Evolutionary conservation across 1,139 yeast species (phyloP).

Genomic region (Williopsis jadinii): DNA sequence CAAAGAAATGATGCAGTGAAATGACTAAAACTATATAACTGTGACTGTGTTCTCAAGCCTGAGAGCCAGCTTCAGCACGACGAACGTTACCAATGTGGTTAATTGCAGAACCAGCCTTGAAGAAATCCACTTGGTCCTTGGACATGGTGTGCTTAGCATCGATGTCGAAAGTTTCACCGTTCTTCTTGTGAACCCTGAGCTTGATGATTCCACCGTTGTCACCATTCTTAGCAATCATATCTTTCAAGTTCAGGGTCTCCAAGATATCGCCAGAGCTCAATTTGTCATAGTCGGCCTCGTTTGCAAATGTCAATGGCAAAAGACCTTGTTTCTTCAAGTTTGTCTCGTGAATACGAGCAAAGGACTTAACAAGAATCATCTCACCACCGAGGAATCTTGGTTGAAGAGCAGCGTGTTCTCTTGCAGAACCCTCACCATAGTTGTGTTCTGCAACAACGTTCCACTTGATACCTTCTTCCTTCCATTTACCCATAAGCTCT

Average conservation of each 20-base stretch:
- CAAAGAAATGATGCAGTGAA: no score
- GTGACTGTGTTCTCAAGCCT: neutral
- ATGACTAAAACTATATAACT: no score
- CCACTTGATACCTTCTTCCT: slow-evolving; percentile 80
- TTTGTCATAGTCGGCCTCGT: slow-evolving; percentile 82
- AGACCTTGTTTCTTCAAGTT: slow-evolving; percentile 94
- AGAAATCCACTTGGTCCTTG: slow-evolving; percentile 88
- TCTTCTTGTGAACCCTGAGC: slow-evolving; percentile 66
- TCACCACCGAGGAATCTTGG: slow-evolving; percentile 93
- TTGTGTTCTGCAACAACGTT: slow-evolving; percentile 94
- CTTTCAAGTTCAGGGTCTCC: slow-evolving; percentile 70
- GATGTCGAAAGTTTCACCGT: slow-evolving; percentile 66
- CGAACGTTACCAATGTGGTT: slow-evolving; percentile 74
- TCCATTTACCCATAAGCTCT: slow-evolving; percentile 96
- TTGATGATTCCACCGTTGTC: slow-evolving; percentile 77
- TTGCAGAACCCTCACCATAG: slow-evolving; percentile 98
- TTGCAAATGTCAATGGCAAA: slow-evolving; percentile 86
- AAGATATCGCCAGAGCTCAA: slow-evolving; percentile 71
- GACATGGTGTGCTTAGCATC: slow-evolving; percentile 93
- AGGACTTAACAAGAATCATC: slow-evolving; percentile 84
- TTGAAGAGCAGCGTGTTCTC: slow-evolving; percentile 97
- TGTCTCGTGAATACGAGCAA: slow-evolving; percentile 93
- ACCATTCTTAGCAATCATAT: slow-evolving; percentile 75
- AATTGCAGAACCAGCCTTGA: slow-evolving; percentile 96
- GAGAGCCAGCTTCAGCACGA: slow-evolving; percentile 21